Percentiles rank a stretch among this genome's conserved stretches.
phyloP scores from a whole-genome alignment of 768 basidiomycete genomes.

The Phaeotremella skinneri region DNA sequence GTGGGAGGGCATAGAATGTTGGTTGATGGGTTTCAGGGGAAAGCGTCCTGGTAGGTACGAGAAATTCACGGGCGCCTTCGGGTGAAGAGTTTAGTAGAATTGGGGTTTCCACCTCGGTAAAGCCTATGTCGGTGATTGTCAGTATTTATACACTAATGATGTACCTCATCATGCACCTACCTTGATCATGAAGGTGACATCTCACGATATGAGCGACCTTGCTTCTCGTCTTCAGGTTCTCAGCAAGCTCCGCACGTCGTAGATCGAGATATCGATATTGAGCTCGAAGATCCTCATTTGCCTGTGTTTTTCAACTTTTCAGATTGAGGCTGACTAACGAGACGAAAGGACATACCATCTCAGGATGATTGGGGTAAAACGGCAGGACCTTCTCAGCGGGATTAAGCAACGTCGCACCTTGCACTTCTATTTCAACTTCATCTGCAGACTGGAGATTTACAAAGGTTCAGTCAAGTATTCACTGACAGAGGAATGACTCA shows the following conservation, averaged over 20 bases:
- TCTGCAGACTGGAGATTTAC: slow-evolving; percentile 62
- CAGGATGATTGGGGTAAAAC: slow-evolving; percentile 76
- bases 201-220: slow-evolving; percentile 76
- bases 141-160: not conserved
- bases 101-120: slow-evolving; percentile 91
- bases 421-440: slow-evolving; percentile 75
- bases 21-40: slow-evolving; percentile 19
- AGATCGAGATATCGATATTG: slow-evolving; percentile 87
- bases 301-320: slow-evolving; percentile 53
- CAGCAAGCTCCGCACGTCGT: slow-evolving; percentile 67
- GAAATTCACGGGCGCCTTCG: slow-evolving; percentile 90
- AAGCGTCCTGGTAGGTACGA: slow-evolving; percentile 70
- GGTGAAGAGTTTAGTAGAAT: slow-evolving; percentile 85
- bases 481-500: not conserved
- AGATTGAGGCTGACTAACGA: not conserved
- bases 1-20: slow-evolving; percentile 80
- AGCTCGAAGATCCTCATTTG: slow-evolving; percentile 80
- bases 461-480: slow-evolving; percentile 5
- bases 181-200: slow-evolving; percentile 67
- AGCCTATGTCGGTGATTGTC: slow-evolving; percentile 58
- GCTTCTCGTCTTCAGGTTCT: slow-evolving; percentile 78
- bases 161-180: slow-evolving; percentile 54
- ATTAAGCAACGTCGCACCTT: slow-evolving; percentile 72
- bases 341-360: slow-evolving; percentile 61
- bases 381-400: slow-evolving; percentile 68